Evolutionary conservation across 371 early-diverging fungal genomes (phyloP).

Genomic region (Blastocladiella emersonii): DNA sequence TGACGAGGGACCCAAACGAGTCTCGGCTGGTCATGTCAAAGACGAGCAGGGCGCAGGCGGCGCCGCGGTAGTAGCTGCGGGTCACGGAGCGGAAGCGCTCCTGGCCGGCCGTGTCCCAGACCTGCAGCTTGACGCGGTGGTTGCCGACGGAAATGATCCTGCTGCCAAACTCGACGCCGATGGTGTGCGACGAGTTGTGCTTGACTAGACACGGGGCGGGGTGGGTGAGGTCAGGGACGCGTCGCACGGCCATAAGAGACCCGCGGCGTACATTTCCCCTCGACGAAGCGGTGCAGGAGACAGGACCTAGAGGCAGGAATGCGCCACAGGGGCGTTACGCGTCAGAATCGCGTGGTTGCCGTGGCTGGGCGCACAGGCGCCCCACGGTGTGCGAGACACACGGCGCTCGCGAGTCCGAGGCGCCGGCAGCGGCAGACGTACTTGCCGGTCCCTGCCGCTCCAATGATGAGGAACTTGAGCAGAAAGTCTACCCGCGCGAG

Average conservation of each 20-base stretch:
- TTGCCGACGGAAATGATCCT: constrained; percentile 47
- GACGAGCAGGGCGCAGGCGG: constrained; percentile 51
- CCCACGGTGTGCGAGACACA: too few species aligned
- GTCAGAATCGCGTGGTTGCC: too few species aligned
- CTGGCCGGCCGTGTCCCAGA: constrained; percentile 79
- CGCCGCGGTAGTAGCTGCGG: constrained; percentile 52
- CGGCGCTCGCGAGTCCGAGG: too few species aligned
- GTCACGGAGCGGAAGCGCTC: constrained; percentile 76
- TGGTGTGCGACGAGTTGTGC: constrained; percentile 45
- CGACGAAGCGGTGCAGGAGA: constrained; percentile 46
- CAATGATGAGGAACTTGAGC: constrained; percentile 41
- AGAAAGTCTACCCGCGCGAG: constrained; percentile 25
- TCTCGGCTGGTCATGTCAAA: constrained; percentile 51
- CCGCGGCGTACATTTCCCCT: constrained; percentile 37
- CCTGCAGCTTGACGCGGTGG: constrained; percentile 55
- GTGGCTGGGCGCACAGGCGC: too few species aligned
- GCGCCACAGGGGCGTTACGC: too few species aligned
- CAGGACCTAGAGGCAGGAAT: constrained; percentile 34
- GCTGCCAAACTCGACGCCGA: constrained; percentile 55
- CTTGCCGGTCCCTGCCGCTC: constrained; percentile 44
- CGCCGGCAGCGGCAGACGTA: neutral
- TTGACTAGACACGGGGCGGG: constrained; percentile 25
- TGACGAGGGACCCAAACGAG: constrained; percentile 36
- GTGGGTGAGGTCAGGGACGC: too few species aligned
- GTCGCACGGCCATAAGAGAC: too few species aligned